A percentile compares a stretch with the other conserved stretches of the same genome.
Evolutionary conservation across 805 yeast species (phyloP).

Genomic region (Candida suzukii): DNA sequence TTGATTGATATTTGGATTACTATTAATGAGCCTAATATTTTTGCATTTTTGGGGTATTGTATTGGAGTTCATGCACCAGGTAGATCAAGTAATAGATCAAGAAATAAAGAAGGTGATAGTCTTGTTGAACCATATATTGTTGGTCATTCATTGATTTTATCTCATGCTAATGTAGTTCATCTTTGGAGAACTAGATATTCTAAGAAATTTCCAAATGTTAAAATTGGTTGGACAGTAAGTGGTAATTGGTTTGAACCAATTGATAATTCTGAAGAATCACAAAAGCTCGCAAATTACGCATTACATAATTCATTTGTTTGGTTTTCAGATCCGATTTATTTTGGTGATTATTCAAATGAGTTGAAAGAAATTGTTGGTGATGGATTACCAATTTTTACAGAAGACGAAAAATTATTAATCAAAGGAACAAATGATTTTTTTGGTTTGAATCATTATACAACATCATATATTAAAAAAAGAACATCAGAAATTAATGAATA

Average conservation of each 20-base stretch:
- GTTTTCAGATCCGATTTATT: conserved; percentile 1
- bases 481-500: neutral
- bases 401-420: neutral
- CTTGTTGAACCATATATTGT: neutral
- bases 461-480: neutral
- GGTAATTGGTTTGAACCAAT: conserved; percentile 1
- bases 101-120: neutral
- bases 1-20: conserved; percentile 26
- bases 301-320: neutral
- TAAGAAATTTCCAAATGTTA: neutral
- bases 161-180: neutral
- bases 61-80: conserved; percentile 1
- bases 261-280: neutral
- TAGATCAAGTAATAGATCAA: neutral
- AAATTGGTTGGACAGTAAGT: neutral
- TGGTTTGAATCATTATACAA: conserved; percentile 1
- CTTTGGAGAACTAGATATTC: neutral
- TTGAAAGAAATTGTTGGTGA: neutral
- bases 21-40: conserved; percentile 23
- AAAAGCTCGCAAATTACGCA: neutral
- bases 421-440: conserved; percentile 1
- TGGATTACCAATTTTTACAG: neutral
- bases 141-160: neutral
- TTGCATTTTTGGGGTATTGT: neutral
- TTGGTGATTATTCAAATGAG: conserved; percentile 1